These are phyloP conservation scores for Chlamydomonas sphaeroides DNA, from an alignment of 139 green algal species.

Conservation along the genomic window DNA sequence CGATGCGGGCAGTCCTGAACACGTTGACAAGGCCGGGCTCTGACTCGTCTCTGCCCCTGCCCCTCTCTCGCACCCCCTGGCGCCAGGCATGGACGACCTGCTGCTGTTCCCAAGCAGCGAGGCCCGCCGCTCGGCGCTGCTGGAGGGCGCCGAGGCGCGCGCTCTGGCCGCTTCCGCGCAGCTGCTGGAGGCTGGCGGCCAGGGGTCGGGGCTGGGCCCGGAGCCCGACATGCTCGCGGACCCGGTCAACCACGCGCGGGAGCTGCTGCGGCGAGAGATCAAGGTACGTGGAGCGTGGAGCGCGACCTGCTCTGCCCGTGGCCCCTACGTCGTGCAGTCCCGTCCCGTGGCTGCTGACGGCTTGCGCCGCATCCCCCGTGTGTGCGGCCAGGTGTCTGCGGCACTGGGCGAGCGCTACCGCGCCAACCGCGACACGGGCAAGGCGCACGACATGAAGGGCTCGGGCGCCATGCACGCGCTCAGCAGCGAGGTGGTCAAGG, in stretches of 20 bases:
- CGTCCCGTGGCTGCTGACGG: too few species aligned
- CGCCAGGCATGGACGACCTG: constrained; percentile 87
- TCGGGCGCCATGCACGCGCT: constrained; percentile 88
- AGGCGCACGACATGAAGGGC: constrained; percentile 71
- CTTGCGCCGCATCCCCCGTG: too few species aligned
- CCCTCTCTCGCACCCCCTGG: not conserved
- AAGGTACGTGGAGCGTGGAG: constrained; percentile 4
- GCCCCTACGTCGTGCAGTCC: too few species aligned
- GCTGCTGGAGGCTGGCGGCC: not conserved
- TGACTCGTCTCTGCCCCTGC: too few species aligned
- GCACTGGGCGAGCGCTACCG: constrained; percentile 71
- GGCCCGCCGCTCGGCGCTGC: constrained; percentile 24
- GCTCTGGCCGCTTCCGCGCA: constrained; percentile 12
- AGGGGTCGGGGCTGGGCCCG: not conserved
- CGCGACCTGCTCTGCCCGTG: too few species aligned
- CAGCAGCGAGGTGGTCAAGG: constrained; percentile 82
- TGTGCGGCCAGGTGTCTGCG: constrained; percentile 47
- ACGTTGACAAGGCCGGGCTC: too few species aligned
- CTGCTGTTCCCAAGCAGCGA: constrained; percentile 64
- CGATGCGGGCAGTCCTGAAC: too few species aligned
- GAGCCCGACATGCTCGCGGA: constrained; percentile 7
- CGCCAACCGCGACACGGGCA: constrained; percentile 67
- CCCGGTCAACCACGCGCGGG: not conserved
- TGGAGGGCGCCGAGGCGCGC: constrained; percentile 10
- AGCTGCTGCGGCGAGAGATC: constrained; percentile 24